Evolutionary conservation across 1,139 yeast genomes (phyloP).

Genomic region (Torulaspora globosa): DNA sequence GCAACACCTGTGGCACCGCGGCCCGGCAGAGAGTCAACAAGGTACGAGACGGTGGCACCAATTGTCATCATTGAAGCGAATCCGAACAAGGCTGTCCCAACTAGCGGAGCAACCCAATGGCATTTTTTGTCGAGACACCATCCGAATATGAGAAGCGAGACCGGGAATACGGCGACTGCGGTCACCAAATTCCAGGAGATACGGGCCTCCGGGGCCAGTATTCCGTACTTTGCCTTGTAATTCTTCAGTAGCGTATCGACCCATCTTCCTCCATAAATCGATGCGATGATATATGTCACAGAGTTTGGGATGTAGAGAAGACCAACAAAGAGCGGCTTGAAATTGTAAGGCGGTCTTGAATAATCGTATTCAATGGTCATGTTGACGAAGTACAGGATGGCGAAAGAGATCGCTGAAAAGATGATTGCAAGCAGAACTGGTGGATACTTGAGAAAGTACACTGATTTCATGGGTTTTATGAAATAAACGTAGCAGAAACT

Average conservation of each 20-base stretch:
- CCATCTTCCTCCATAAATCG: constrained; percentile 76
- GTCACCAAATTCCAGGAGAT: constrained; percentile 68
- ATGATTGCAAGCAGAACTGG: constrained; percentile 64
- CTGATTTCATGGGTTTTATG: constrained; percentile 48
- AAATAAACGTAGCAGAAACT: constrained; percentile 41
- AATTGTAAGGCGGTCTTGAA: constrained; percentile 63
- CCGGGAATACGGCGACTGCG: constrained; percentile 60
- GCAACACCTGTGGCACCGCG: constrained; percentile 90
- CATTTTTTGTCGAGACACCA: constrained; percentile 68
- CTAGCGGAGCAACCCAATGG: constrained; percentile 71
- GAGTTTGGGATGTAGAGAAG: constrained; percentile 80
- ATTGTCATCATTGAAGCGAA: constrained; percentile 80
- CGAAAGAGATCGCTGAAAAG: constrained; percentile 66
- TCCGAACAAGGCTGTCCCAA: constrained; percentile 80
- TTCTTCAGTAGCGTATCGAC: constrained; percentile 57
- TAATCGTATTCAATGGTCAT: constrained; percentile 66
- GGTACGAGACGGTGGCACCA: constrained; percentile 74
- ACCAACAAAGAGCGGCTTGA: constrained; percentile 63
- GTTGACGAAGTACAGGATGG: constrained; percentile 67
- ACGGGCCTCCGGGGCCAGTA: constrained; percentile 70
- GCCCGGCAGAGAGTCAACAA: constrained; percentile 83
- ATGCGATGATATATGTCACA: constrained; percentile 67
- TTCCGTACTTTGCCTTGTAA: constrained; percentile 61
- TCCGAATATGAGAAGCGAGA: constrained; percentile 69
- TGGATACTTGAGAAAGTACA: constrained; percentile 58